Base-by-base conservation (phyloP, 139 green algal species). In the Micractinium sp. region DNA sequence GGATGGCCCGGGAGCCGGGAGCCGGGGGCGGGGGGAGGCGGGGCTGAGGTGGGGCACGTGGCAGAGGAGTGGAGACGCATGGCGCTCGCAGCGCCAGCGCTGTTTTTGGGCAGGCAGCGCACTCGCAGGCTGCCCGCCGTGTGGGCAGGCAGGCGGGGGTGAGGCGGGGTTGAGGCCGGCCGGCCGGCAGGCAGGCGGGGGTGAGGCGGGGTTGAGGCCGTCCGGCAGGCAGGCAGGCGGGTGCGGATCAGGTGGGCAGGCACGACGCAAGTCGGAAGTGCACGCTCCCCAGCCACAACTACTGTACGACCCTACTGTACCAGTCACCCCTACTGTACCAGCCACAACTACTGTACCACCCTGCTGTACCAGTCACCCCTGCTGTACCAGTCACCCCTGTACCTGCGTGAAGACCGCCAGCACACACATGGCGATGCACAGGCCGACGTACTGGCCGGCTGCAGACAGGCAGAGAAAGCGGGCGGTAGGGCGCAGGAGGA, bases 361-460 rank as follows among this genome's bases (percentile, higher is more conserved):
- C n/a, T n/a, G n/a, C n/a, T n/a, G n/a, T n/a, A n/a, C n/a, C n/a
- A n/a, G n/a, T n/a, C n/a, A n/a, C n/a, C n/a, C n/a, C n/a, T n/a
- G n/a, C n/a, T n/a, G n/a, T n/a, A n/a, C n/a, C n/a, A 4, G 20
- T 76, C 13, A 23, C 25, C 3, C 69, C 69, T 35, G n/a, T n/a
- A 84, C 78, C 78, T 84, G 78, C 0, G 83, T 86, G 39, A 90
- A 56, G 35, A 92, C 47, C 3, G 80, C 90, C 71, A 69, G 66
- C 1, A 69, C 78, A 73, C 90, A 87, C 39, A 85, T 81, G 56
- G 66, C 86, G 39, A 92, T 82, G 29, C 76, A 88, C 35, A 83
- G 33, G 61, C 80, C 90, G 47, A 90, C 73, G 71, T 92, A 92
- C 38, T 84, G 60, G 25, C 78, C 90, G 29, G 56, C 74, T 84